Percentiles rank a stretch among this genome's conserved stretches.
These are phyloP conservation scores for Spizellomyces sp. DNA, from an alignment of 192 early-diverging fungal genomes.

Conservation along the genomic window DNA sequence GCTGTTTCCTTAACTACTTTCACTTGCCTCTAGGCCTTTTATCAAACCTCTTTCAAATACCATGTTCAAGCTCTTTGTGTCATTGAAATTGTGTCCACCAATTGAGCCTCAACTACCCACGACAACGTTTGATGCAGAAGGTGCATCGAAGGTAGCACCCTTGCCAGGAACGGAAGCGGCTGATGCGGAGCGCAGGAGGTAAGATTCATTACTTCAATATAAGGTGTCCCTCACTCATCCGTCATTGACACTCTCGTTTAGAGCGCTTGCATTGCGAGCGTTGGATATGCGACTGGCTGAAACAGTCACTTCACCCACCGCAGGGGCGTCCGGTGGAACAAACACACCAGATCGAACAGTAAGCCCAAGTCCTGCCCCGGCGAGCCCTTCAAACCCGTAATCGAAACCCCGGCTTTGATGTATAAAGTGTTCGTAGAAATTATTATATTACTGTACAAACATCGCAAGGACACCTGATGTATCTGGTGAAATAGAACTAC, in stretches of 20 bases:
- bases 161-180: constrained; percentile 15
- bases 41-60: constrained; percentile 67
- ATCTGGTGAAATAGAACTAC: neutral
- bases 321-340: neutral
- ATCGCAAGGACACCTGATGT: constrained; percentile 1
- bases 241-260: constrained; percentile 5
- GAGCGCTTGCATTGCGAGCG: constrained; percentile 67
- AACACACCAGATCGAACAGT: too few species aligned
- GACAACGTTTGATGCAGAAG: too few species aligned
- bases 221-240: too few species aligned
- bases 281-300: constrained; percentile 58
- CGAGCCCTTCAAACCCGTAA: too few species aligned
- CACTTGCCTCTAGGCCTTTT: constrained; percentile 45
- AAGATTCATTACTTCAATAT: neutral
- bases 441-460: too few species aligned
- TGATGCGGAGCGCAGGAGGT: constrained; percentile 72
- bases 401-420: too few species aligned
- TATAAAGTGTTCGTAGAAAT: too few species aligned
- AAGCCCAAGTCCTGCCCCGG: too few species aligned
- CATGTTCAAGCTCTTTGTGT: constrained; percentile 61
- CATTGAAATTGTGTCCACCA: constrained; percentile 58
- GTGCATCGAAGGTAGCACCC: too few species aligned
- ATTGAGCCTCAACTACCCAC: too few species aligned
- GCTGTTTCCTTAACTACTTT: neutral
- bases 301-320: too few species aligned